These are phyloP conservation scores for Aspergillus novoparasiticus DNA, from an alignment of 2,329 filamentous ascomycete species.

Conservation along the genomic window DNA sequence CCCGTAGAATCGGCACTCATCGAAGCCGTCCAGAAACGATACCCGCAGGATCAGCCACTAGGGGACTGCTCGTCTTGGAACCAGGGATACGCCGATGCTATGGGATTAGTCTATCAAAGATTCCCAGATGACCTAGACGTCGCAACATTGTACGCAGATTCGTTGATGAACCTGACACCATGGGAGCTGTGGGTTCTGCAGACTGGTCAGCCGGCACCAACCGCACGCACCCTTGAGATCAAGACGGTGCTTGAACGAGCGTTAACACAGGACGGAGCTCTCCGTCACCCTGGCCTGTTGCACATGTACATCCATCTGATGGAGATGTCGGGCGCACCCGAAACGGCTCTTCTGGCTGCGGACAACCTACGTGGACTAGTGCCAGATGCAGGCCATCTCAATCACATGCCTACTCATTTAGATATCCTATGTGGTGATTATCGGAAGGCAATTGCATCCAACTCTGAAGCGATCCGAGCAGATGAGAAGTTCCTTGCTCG, in stretches of 20 bases:
- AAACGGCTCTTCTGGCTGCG: slow-evolving; percentile 62
- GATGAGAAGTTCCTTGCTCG: slow-evolving; percentile 67
- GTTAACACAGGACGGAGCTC: slow-evolving; percentile 52
- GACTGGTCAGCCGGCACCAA: slow-evolving; percentile 58
- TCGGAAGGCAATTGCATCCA: slow-evolving; percentile 65
- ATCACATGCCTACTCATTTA: slow-evolving; percentile 78
- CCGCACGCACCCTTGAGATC: slow-evolving; percentile 60
- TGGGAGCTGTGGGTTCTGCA: slow-evolving; percentile 66
- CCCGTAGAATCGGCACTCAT: slow-evolving; percentile 65
- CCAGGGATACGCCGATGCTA: slow-evolving; percentile 62
- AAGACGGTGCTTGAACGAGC: slow-evolving; percentile 62
- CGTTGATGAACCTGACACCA: slow-evolving; percentile 66
- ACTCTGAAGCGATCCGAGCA: slow-evolving; percentile 66
- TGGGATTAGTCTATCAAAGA: slow-evolving; percentile 56
- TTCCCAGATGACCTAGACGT: slow-evolving; percentile 64
- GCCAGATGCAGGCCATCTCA: slow-evolving; percentile 70
- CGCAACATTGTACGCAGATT: slow-evolving; percentile 64
- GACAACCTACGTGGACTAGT: slow-evolving; percentile 65
- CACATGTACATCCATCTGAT: slow-evolving; percentile 78
- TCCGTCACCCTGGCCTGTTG: slow-evolving; percentile 67
- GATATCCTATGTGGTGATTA: slow-evolving; percentile 76
- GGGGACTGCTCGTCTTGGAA: slow-evolving; percentile 60
- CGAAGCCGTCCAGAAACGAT: slow-evolving; percentile 63
- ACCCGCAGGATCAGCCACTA: slow-evolving; percentile 56
- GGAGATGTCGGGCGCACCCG: slow-evolving; percentile 72